Evolutionary conservation across 169 alveolate genomes (phyloP), one percentile per base, ranked within the genome.

Genomic region (Plasmodium relictum): DNA sequence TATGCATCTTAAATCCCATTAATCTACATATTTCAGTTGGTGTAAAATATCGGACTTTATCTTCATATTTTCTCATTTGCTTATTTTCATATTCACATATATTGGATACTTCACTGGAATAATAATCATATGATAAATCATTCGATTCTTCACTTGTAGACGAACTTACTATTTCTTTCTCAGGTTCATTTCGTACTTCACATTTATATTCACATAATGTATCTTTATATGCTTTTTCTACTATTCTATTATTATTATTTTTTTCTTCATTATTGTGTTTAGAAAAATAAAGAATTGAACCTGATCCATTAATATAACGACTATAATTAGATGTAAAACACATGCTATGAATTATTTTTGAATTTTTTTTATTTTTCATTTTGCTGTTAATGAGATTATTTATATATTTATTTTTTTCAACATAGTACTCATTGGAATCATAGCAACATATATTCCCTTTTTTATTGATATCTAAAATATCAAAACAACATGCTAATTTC

Each of bases 301-400:
- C 91, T n/a, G 91, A 83, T 0, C 91, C 91, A 48, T 68, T 83
- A 50, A 83, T 83, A 39, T 68, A 83, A 37, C 91, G 50, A 24
- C 74, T 70, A n/a, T 83, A 83, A 48, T 83, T 83, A 42, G 91
- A 83, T 20, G 91, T 83, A 72, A 83, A 83, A 48, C 91, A 83
- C 86, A 70, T 83, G 42, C 74, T 58, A 31, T 83, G 85, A 14
- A 68, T 2, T 39, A n/a, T 39, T 18, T 69, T 58, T 7, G 63
- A 63, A 18, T 78, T 44, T 6, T 9, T 83, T 18, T 22, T 2
- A 22, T 54, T 24, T n/a, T 6, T 83, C 24, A 12, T 16, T 56
- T 54, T 26, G 20, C 14, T 3, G 42, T 54, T 18, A 12, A 5
- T 2, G 18, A 62, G 16, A 18, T 56, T 62, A 44, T 69, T 68